Evolutionary conservation across 2,329 filamentous ascomycete genomes (phyloP).

Genomic region (Hansfordia pulvinata): DNA sequence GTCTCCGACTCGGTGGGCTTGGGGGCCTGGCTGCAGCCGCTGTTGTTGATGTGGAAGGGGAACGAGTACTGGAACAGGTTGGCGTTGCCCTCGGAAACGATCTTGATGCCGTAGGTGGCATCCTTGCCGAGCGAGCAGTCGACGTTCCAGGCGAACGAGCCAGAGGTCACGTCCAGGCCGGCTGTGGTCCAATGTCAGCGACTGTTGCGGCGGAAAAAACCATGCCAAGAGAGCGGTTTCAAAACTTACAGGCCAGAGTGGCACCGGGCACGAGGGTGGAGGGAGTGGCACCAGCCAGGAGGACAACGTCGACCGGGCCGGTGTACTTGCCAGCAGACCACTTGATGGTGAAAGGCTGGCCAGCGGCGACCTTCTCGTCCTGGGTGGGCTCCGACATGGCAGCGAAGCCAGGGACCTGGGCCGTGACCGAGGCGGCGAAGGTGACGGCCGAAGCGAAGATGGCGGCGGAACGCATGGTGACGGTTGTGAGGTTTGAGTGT

Average conservation of each 20-base stretch:
- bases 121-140: constrained; percentile 26
- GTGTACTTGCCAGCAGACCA: constrained; percentile 32
- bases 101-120: constrained; percentile 42
- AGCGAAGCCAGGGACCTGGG: constrained; percentile 43
- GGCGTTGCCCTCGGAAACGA: constrained; percentile 32
- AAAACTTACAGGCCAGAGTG: constrained; percentile 35
- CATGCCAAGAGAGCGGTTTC: neutral
- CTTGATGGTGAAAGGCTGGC: constrained; percentile 32
- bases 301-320: constrained; percentile 33
- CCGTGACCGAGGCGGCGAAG: constrained; percentile 33
- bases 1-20: neutral
- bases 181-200: constrained; percentile 19
- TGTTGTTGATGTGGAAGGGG: constrained; percentile 39
- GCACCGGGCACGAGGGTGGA: constrained; percentile 24
- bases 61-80: constrained; percentile 46
- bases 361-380: constrained; percentile 30
- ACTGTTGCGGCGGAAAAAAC: constrained; percentile 2
- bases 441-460: constrained; percentile 35
- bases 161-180: constrained; percentile 28
- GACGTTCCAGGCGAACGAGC: constrained; percentile 36
- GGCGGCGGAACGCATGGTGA: constrained; percentile 41
- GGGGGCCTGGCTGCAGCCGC: constrained; percentile 4
- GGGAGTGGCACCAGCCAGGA: constrained; percentile 37
- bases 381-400: constrained; percentile 31
- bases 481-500: constrained; percentile 6